These are phyloP conservation scores for Irpex sp. DNA, from an alignment of 1,284 basidiomycete genomes.

Conservation along the genomic window DNA sequence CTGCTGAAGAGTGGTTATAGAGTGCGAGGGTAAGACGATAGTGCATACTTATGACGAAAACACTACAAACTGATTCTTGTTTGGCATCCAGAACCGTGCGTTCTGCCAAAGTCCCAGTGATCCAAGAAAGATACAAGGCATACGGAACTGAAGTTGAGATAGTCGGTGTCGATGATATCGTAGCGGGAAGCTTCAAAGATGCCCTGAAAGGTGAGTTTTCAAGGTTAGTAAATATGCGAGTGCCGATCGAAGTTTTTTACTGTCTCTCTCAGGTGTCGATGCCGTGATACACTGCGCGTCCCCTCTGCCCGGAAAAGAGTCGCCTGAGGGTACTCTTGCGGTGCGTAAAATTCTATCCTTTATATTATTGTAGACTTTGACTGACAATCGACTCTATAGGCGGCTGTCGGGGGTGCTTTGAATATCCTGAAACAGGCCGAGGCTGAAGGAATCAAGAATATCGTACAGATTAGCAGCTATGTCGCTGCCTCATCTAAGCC, in stretches of 20 bases:
- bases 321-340: conserved; percentile 13
- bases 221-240: neutral
- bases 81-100: conserved; percentile 9
- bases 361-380: neutral
- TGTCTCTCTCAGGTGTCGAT: conserved; percentile 14
- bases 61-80: neutral
- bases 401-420: conserved; percentile 24
- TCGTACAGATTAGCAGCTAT: conserved; percentile 22
- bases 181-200: conserved; percentile 20
- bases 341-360: conserved; percentile 4
- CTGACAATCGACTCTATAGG: conserved; percentile 13
- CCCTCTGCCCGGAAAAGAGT: conserved; percentile 13
- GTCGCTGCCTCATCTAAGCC: conserved; percentile 4
- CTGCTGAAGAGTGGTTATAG: conserved; percentile 23
- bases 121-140: conserved; percentile 13
- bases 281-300: conserved; percentile 23
- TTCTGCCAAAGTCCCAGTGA: conserved; percentile 11
- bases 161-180: conserved; percentile 19
- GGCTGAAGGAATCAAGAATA: conserved; percentile 25
- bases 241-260: neutral
- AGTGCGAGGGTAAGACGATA: conserved; percentile 22
- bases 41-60: neutral
- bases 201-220: conserved; percentile 21
- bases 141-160: conserved; percentile 19
- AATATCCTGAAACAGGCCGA: conserved; percentile 28